Percentiles rank a stretch among this genome's conserved stretches.
These are phyloP conservation scores for Naganishia albida DNA, from an alignment of 1,284 basidiomycete species.

Conservation along the genomic window DNA sequence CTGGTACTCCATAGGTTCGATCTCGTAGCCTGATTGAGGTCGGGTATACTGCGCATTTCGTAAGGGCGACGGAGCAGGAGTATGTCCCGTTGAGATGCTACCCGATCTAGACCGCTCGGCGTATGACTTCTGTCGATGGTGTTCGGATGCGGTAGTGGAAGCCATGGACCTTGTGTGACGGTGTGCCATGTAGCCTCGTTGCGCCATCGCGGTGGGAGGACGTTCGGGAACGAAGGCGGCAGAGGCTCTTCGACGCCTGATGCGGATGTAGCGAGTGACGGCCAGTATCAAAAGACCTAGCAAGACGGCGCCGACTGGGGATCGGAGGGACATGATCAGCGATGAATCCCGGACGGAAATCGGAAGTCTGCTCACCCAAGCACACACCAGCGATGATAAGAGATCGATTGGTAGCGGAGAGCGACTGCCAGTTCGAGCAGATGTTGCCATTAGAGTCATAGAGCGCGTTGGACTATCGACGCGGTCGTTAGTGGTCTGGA, in stretches of 20 bases:
- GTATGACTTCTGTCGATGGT: background rate
- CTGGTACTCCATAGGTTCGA: background rate
- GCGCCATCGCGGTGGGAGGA: slow-evolving; percentile 5
- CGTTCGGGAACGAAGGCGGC: background rate
- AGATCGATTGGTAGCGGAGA: background rate
- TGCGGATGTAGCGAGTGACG: slow-evolving; percentile 8
- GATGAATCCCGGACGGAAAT: background rate
- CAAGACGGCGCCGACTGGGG: background rate
- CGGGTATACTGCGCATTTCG: slow-evolving; percentile 5
- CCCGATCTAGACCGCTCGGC: background rate
- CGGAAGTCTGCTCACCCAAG: background rate
- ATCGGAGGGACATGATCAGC: too few species aligned
- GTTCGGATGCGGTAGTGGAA: background rate
- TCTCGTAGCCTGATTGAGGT: background rate
- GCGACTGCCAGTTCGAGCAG: slow-evolving; percentile 2
- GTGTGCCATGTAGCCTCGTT: background rate
- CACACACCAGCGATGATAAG: slow-evolving; percentile 7
- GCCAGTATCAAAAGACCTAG: background rate
- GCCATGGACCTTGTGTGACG: background rate
- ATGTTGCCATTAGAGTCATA: slow-evolving; percentile 19
- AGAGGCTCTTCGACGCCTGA: background rate
- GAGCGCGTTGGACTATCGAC: background rate
- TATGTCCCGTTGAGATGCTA: background rate
- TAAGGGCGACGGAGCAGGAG: slow-evolving; percentile 13
- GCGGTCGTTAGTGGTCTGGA: background rate